Conservation (phyloP, 2,329 filamentous ascomycete species). For the Claviceps fusiformis region DNA sequence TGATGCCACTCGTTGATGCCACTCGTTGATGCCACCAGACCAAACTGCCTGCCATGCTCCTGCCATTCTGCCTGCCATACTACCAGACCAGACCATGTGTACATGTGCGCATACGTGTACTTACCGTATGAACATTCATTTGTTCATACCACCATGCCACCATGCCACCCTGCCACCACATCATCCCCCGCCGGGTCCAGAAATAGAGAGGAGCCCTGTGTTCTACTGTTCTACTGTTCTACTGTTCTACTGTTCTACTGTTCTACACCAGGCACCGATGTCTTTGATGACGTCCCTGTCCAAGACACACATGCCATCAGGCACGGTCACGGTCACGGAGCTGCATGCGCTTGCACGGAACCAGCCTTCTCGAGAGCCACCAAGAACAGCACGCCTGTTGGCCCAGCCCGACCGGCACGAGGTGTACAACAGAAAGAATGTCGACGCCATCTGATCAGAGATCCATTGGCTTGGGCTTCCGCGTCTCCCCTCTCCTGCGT, state of each 20-base stretch:
- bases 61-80: too few species aligned
- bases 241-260: too few species aligned
- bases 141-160: background rate
- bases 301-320: background rate
- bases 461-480: background rate
- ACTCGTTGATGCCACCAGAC: too few species aligned
- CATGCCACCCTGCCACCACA: background rate
- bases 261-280: background rate
- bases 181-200: background rate
- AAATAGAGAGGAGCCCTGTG: background rate
- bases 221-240: too few species aligned
- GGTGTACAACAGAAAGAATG: background rate
- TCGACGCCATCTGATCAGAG: background rate
- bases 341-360: background rate
- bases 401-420: background rate
- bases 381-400: background rate
- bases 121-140: too few species aligned
- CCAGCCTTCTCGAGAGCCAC: background rate
- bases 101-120: too few species aligned
- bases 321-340: background rate
- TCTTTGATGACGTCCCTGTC: background rate
- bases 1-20: too few species aligned
- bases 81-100: too few species aligned
- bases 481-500: background rate
- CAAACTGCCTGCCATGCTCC: too few species aligned